Conservation (phyloP, 179 eudicot genomes). For the Silene coronaria region DNA sequence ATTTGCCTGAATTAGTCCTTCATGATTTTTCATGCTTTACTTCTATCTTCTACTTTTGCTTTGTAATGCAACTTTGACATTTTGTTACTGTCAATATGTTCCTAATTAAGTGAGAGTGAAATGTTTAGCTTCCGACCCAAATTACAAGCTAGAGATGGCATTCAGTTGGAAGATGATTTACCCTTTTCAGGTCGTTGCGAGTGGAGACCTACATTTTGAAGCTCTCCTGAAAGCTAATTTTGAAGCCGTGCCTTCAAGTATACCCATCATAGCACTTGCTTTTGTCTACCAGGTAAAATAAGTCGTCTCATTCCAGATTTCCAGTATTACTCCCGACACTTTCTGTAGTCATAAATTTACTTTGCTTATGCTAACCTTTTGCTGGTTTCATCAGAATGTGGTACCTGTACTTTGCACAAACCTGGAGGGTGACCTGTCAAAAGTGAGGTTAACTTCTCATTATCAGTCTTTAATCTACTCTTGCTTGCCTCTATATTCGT, state of each 20-base stretch:
- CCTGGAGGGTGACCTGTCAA: slow-evolving; percentile 80
- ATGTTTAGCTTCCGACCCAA: no score
- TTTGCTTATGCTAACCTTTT: slow-evolving; percentile 13
- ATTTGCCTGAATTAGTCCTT: no score
- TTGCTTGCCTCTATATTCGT: not conserved
- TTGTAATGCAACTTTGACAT: no score
- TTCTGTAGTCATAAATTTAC: not conserved
- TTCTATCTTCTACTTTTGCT: no score
- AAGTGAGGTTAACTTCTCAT: slow-evolving; percentile 67
- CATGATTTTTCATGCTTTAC: no score
- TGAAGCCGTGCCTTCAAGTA: slow-evolving; percentile 75
- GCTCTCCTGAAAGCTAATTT: slow-evolving; percentile 80
- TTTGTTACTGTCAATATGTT: no score
- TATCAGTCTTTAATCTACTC: not conserved
- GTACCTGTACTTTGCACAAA: slow-evolving; percentile 95
- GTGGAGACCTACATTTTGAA: slow-evolving; percentile 78
- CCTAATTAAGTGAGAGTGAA: no score
- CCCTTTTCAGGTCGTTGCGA: slow-evolving; percentile 55
- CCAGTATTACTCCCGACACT: not conserved
- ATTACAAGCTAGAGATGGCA: no score
- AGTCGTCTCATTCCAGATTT: not conserved
- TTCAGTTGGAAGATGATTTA: slow-evolving; percentile 7
- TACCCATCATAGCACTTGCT: slow-evolving; percentile 85
- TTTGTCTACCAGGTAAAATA: slow-evolving; percentile 79
- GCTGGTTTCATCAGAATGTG: slow-evolving; percentile 60